Evolutionary conservation across 768 basidiomycete species (phyloP), one percentile per base, ranked within the genome.

Genomic region (Mycena albidolilacea): DNA sequence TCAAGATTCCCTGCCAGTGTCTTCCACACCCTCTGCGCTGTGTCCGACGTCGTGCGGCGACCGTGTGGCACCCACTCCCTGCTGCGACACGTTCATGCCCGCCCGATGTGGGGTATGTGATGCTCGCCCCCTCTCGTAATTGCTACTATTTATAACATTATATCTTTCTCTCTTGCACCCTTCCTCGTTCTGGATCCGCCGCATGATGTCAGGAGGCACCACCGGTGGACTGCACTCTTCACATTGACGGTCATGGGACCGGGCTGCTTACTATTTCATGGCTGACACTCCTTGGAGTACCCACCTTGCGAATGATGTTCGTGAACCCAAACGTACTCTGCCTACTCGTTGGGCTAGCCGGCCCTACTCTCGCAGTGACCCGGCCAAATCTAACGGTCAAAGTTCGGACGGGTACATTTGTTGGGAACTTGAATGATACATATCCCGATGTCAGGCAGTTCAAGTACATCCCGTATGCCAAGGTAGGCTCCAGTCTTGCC

Each of bases 391-490:
- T 52, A 52, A 52, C 21, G 19, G 50, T 52, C 50, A 52, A 52
- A 52, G 50, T 21, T 52, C 50, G 50, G 50, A 52, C 50, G 50
- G 50, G 50, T 21, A 52, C 50, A 52, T 52, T 52, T 21, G 50
- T 52, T 52, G 50, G 50, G n/a, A 52, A 52, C 21, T 52, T 52
- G 50, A 52, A 52, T n/a, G 50, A 52, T n/a, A 52, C 50, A 52
- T 52, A 52, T 52, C 50, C 50, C 50, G 50, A 52, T 52, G 50
- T 52, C 50, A 52, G 50, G 50, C 50, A 52, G 50, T 52, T 52
- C 50, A 52, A 52, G 50, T 52, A 52, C 50, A 52, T 52, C 50
- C 50, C 50, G n/a, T 52, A 52, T 52, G 50, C 50, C 50, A 52
- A 52, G 50, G 50, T 52, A 52, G 50, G 50, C 19, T 21, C 46